Base-by-base conservation (phyloP, 2,329 filamentous ascomycete species). In the Diaporthe citri region DNA sequence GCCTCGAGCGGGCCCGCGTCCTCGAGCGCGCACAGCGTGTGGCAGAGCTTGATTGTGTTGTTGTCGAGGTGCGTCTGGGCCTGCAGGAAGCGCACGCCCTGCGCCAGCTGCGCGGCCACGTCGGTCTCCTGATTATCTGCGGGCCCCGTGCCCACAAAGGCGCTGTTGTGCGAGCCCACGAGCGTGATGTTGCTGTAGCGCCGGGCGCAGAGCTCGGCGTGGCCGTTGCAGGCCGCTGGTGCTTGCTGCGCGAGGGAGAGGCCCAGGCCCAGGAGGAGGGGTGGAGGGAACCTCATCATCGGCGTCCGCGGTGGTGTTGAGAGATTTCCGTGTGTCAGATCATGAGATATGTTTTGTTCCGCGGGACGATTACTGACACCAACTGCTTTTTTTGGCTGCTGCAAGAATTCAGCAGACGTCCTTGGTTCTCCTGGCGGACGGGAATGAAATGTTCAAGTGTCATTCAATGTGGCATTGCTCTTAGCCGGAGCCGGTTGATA, bases 1-100 rank as follows among this genome's bases (percentile, higher is more conserved):
- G 81, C 78, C 13, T 86, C 82, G 22, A 94, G 83, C 0, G 87
- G 81, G 0, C 92, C 93, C 8, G 85, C 90, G 79, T 93, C 88
- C 56, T 91, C 85, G 48, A 91, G 83, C 62, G 84, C 79, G 82
- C 92, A 94, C n/a, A 86, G 86, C 1, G 91, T 93, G 80, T 94
- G 92, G 81, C 93, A 93, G 79, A 93, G 84, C 77, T 91, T 84
- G 60, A 93, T 86, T 1, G 81, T 82, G 41, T 86, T 87, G 72
- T 86, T 82, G 72, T 87, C 82, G 43, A 87, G 83, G 79, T 92
- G 92, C 3, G 91, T 91, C 81, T 93, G 92, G 34, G 88, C 90
- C 79, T 92, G 90, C 15, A 94, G 83, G 77, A 91, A 91, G 28
- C 92, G 89, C 55, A 94, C 88, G 17, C 92, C 92, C 48, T 89